Percentiles rank a stretch among this genome's conserved stretches.
Conservation (phyloP, 805 yeast species). For the Yamadazyma laniorum region DNA sequence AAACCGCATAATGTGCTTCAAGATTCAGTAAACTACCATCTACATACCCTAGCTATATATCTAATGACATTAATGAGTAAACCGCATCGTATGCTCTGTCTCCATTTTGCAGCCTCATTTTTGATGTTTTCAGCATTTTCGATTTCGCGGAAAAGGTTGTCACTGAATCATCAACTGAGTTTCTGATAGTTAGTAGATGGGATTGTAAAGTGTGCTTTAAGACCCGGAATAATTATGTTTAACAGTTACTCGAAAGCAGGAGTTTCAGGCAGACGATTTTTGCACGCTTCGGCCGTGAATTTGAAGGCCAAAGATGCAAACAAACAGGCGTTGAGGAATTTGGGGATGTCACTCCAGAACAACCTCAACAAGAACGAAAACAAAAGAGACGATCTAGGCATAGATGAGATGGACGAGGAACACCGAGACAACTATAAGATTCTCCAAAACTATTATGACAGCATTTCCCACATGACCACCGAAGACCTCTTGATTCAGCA, state of each 20-base stretch:
- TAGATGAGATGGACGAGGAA: slow-evolving; percentile 1
- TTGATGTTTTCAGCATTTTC: no score
- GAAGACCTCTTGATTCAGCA: slow-evolving; percentile 36
- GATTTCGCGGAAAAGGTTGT: slow-evolving; percentile 1
- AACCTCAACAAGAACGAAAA: slow-evolving; percentile 19
- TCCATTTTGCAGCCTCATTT: no score
- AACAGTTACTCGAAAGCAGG: not conserved
- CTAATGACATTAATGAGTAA: slow-evolving; percentile 6
- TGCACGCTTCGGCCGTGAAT: not conserved
- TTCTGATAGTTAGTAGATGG: not conserved
- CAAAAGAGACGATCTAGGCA: not conserved
- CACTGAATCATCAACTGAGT: not conserved
- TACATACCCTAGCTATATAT: no score
- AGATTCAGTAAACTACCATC: slow-evolving; percentile 6
- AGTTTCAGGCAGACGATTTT: not conserved
- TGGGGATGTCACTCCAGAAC: slow-evolving; percentile 32
- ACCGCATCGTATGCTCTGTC: no score
- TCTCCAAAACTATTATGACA: slow-evolving; percentile 22
- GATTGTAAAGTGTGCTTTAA: not conserved
- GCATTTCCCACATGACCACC: slow-evolving; percentile 35
- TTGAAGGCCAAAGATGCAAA: slow-evolving; percentile 13
- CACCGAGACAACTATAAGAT: slow-evolving; percentile 4
- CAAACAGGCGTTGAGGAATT: slow-evolving; percentile 27
- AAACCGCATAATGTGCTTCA: no score
- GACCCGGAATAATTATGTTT: not conserved